Base-by-base conservation (phyloP, 805 yeast genomes). In the Vanderwaltozyma verrucispora region DNA sequence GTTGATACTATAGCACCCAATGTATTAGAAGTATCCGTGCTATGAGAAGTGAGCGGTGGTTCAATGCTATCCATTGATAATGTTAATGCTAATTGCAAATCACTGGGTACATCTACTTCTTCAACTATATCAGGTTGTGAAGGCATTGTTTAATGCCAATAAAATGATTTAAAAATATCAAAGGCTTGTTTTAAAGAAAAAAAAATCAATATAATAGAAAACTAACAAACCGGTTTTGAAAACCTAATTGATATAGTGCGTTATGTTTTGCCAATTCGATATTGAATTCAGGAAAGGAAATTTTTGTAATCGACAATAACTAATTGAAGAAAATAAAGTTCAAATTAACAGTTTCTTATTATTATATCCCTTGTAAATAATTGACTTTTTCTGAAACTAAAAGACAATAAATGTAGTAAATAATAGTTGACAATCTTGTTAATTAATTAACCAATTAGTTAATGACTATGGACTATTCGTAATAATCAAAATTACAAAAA, bases 91-190 rank as follows among this genome's bases (percentile, higher is more conserved):
- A 47, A 38, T 35, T 51, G 56, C 34, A 56, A 29, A 24, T 42
- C 41, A 8, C 49, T 41, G 10, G 62, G 62, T 8, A 56, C 37
- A 38, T 56, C 60, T 5, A 56, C 37, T 35, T 51, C 57, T 36
- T 51, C 50, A 20, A 43, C 31, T 26, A 30, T 19, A 29, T 19
- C 33, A 17, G 29, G 23, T 14, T 23, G 20, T n/a, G 31, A 5
- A 10, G 26, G 6, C 36, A 33, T 33, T 4, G 27, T 24, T 8
- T 13, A 10, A 13, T 24, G n/a, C 11, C n/a, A 24, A 10, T 24
- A 4, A 10, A n/a, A n/a, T n/a, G n/a, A n/a, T n/a, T n/a, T n/a
- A n/a, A n/a, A n/a, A n/a, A n/a, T n/a, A n/a, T n/a, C n/a, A n/a
- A n/a, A n/a, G n/a, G n/a, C n/a, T n/a, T n/a, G n/a, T n/a, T n/a